These are phyloP conservation scores for Leccinum subspadiceum DNA, from an alignment of 1,284 basidiomycete genomes.

Conservation along the genomic window DNA sequence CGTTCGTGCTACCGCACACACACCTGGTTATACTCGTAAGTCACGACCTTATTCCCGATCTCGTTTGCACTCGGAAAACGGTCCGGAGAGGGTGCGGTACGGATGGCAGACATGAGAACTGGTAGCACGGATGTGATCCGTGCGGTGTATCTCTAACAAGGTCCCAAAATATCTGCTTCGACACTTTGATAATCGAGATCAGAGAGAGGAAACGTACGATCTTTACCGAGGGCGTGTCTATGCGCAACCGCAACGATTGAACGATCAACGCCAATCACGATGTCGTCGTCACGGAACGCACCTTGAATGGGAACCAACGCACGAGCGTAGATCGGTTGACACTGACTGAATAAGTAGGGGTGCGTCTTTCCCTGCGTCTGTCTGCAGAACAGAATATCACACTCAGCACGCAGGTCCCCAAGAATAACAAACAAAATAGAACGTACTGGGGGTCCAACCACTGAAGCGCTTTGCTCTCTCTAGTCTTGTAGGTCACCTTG, in stretches of 20 bases:
- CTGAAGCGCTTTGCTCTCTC: constrained; percentile 86
- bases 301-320: constrained; percentile 82
- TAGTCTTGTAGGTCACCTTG: constrained; percentile 62
- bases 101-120: constrained; percentile 46
- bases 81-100: constrained; percentile 44
- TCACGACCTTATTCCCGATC: too few species aligned
- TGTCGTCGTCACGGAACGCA: constrained; percentile 21
- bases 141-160: too few species aligned
- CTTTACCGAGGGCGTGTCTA: constrained; percentile 73
- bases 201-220: constrained; percentile 46
- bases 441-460: constrained; percentile 85
- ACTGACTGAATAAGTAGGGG: constrained; percentile 93
- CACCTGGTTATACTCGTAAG: too few species aligned
- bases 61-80: too few species aligned
- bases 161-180: neutral
- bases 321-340: constrained; percentile 89
- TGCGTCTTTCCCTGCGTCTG: constrained; percentile 88
- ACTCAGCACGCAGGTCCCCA: neutral
- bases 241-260: neutral
- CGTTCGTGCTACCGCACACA: too few species aligned
- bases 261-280: neutral
- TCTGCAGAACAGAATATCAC: constrained; percentile 36
- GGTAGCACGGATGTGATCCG: too few species aligned
- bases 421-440: neutral
- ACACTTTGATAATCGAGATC: neutral